These are phyloP conservation scores for Escallonia rubra DNA, from an alignment of 129 eudicot species.

Conservation along the genomic window DNA sequence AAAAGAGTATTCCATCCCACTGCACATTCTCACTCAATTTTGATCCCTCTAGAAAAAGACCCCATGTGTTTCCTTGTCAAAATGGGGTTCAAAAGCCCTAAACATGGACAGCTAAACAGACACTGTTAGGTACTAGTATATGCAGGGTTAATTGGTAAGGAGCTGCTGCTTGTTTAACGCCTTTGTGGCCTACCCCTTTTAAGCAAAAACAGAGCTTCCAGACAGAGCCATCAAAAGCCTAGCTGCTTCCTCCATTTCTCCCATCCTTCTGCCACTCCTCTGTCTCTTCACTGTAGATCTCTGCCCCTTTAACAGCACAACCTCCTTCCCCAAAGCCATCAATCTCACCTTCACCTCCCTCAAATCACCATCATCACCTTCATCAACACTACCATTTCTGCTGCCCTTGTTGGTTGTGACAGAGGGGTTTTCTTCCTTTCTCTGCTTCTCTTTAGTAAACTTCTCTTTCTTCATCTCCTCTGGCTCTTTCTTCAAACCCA, in stretches of 20 bases:
- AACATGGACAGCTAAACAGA: too few relatives aligned
- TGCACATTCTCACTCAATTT: too few relatives aligned
- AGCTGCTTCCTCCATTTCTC: conserved; percentile 53
- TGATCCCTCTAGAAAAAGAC: too few relatives aligned
- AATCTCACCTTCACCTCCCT: conserved; percentile 18
- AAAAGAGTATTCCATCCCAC: too few relatives aligned
- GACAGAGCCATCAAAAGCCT: conserved; percentile 45
- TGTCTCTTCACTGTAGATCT: conserved; percentile 31
- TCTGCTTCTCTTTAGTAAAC: too few relatives aligned
- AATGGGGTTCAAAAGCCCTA: too few relatives aligned
- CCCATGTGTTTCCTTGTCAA: too few relatives aligned
- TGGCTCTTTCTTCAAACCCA: not conserved
- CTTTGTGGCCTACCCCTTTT: not conserved
- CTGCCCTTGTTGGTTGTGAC: not conserved
- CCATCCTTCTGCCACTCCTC: conserved; percentile 26
- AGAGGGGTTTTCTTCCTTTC: not conserved
- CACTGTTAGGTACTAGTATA: too few relatives aligned
- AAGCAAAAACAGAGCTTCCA: conserved; percentile 38
- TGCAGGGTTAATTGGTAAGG: too few relatives aligned
- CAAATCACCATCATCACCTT: not conserved
- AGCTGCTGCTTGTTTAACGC: not conserved
- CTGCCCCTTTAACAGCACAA: conserved; percentile 11
- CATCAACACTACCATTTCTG: not conserved
- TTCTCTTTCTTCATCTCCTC: conserved; percentile 7
- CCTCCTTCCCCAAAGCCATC: conserved; percentile 22